phyloP scores from a whole-genome alignment of 108 stramenopile species.

The Mediolabrus comicus region DNA sequence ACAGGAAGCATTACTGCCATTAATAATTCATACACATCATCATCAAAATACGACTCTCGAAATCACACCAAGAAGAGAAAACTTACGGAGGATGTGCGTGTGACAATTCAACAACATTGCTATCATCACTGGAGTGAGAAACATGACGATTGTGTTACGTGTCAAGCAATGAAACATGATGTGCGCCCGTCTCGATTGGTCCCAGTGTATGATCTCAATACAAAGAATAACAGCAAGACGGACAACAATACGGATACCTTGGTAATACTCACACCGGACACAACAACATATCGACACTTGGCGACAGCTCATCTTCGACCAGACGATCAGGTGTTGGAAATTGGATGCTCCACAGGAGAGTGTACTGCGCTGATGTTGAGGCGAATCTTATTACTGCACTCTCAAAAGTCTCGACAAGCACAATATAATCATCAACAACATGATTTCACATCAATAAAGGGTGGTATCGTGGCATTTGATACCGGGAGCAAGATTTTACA shows the following conservation, averaged over 20 bases:
- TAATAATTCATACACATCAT: neutral
- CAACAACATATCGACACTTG: constrained; percentile 61
- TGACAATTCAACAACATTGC: constrained; percentile 24
- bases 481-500: constrained; percentile 68
- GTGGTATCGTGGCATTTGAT: constrained; percentile 69
- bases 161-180: constrained; percentile 3
- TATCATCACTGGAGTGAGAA: neutral
- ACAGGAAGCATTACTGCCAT: constrained; percentile 29
- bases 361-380: constrained; percentile 35
- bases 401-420: neutral
- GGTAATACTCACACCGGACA: constrained; percentile 58
- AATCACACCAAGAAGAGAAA: constrained; percentile 19
- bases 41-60: neutral
- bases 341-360: constrained; percentile 84
- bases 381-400: constrained; percentile 40
- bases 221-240: neutral
- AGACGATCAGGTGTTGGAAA: constrained; percentile 71
- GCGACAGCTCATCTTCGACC: constrained; percentile 49
- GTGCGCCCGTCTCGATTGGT: constrained; percentile 24
- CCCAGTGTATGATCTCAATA: constrained; percentile 23
- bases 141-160: neutral
- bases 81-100: constrained; percentile 8
- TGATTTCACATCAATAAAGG: neutral
- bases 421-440: neutral
- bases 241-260: neutral